These are phyloP conservation scores for Dothideomycetes sp. DNA, from an alignment of 2,329 filamentous ascomycete species.

Conservation along the genomic window DNA sequence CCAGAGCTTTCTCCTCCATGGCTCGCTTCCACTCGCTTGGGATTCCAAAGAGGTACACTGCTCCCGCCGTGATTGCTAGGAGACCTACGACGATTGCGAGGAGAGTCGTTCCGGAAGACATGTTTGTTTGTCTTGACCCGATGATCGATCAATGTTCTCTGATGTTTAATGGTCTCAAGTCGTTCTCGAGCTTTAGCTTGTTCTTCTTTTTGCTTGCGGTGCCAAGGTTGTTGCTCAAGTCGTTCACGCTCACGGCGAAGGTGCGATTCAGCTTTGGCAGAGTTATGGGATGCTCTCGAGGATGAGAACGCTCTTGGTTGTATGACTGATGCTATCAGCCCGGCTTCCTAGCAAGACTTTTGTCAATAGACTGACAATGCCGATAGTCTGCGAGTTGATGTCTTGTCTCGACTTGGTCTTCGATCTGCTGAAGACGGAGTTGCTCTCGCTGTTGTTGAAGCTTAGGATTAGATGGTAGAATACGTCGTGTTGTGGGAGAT, in stretches of 20 bases:
- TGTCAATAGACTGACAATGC: neutral
- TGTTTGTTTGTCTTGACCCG: constrained; percentile 8
- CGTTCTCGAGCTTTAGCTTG: neutral
- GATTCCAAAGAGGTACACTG: constrained; percentile 37
- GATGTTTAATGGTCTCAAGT: neutral
- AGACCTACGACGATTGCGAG: constrained; percentile 21
- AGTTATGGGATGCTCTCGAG: constrained; percentile 2
- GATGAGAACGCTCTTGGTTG: neutral
- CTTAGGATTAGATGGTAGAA: neutral
- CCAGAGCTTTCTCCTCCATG: constrained; percentile 33
- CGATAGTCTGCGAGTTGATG: neutral
- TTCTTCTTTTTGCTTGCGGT: neutral
- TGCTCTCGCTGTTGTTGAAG: neutral
- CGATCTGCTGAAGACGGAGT: neutral
- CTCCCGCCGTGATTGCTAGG: constrained; percentile 24
- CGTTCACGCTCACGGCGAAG: neutral
- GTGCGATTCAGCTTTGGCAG: no score
- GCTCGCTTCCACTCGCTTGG: constrained; percentile 35
- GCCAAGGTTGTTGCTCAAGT: neutral
- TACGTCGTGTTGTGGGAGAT: neutral
- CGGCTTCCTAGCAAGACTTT: neutral
- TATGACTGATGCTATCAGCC: neutral
- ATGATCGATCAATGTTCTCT: constrained; percentile 1
- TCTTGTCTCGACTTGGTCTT: neutral
- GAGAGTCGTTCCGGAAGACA: constrained; percentile 16